Conservation (phyloP, 2,329 filamentous ascomycete species). For the Myriosclerotinia scirpicola region DNA sequence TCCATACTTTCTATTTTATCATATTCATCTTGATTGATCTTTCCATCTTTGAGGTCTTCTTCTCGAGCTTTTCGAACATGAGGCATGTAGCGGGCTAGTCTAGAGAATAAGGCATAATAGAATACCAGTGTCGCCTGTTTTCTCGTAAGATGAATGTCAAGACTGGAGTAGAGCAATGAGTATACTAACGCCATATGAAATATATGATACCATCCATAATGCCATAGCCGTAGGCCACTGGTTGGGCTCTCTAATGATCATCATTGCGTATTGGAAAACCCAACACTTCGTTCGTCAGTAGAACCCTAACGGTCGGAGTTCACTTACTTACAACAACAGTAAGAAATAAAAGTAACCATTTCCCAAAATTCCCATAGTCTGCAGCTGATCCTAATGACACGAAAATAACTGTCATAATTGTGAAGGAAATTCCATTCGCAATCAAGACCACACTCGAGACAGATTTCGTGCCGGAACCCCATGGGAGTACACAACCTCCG, state of each 20-base stretch:
- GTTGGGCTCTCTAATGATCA: constrained; percentile 41
- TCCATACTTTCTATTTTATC: constrained; percentile 46
- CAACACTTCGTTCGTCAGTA: constrained; percentile 38
- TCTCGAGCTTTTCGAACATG: constrained; percentile 46
- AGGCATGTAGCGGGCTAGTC: constrained; percentile 44
- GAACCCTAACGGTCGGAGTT: background rate
- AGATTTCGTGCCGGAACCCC: constrained; percentile 43
- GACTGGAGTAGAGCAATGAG: background rate
- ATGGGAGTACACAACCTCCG: constrained; percentile 44
- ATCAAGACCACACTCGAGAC: constrained; percentile 45
- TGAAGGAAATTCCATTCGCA: constrained; percentile 46
- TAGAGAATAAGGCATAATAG: constrained; percentile 45
- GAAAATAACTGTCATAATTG: constrained; percentile 47
- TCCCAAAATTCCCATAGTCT: constrained; percentile 46
- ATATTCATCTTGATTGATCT: constrained; percentile 43
- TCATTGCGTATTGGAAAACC: constrained; percentile 45
- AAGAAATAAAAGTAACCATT: constrained; percentile 45
- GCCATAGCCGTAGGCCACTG: constrained; percentile 47
- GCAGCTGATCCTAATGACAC: constrained; percentile 46
- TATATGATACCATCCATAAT: constrained; percentile 45
- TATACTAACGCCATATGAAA: constrained; percentile 39
- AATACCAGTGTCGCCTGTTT: constrained; percentile 45
- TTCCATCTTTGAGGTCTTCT: constrained; percentile 44
- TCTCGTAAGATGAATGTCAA: background rate
- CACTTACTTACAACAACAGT: constrained; percentile 39